These are phyloP conservation scores for Collariella sp. DNA, from an alignment of 495 filamentous ascomycete species.

Conservation along the genomic window DNA sequence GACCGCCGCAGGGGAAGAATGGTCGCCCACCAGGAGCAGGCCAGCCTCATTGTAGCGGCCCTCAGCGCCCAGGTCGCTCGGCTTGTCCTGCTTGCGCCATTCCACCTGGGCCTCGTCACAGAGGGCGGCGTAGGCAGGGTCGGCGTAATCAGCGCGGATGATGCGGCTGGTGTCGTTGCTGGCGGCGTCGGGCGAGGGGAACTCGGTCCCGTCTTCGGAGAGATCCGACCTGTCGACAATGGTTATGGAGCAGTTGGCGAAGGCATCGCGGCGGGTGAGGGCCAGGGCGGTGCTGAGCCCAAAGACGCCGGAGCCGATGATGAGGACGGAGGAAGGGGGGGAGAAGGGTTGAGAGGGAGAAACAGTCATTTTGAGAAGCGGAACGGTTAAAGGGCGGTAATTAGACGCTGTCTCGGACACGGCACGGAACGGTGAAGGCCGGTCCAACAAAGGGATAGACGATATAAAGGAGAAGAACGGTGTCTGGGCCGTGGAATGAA, in stretches of 20 bases:
- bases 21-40: constrained; percentile 55
- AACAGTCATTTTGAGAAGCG: constrained; percentile 5
- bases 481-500: background rate
- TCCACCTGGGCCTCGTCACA: constrained; percentile 54
- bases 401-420: constrained; percentile 6
- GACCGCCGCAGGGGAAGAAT: background rate
- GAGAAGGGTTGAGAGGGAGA: constrained; percentile 14
- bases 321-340: constrained; percentile 51
- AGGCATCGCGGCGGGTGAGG: constrained; percentile 47
- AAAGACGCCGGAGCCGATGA: constrained; percentile 71
- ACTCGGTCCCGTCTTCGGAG: constrained; percentile 33
- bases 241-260: constrained; percentile 50
- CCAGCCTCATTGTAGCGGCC: constrained; percentile 72
- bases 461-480: background rate
- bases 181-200: constrained; percentile 61
- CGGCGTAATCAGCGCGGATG: constrained; percentile 73
- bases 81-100: constrained; percentile 58
- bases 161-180: constrained; percentile 71
- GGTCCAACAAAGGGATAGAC: background rate
- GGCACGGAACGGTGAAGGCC: background rate
- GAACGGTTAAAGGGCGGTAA: constrained; percentile 5
- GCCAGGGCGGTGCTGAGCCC: constrained; percentile 62
- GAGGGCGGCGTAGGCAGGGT: constrained; percentile 61
- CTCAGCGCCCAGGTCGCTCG: constrained; percentile 45
- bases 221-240: constrained; percentile 54